Evolutionary conservation across 768 basidiomycete genomes (phyloP).

Genomic region (Russula earlei): DNA sequence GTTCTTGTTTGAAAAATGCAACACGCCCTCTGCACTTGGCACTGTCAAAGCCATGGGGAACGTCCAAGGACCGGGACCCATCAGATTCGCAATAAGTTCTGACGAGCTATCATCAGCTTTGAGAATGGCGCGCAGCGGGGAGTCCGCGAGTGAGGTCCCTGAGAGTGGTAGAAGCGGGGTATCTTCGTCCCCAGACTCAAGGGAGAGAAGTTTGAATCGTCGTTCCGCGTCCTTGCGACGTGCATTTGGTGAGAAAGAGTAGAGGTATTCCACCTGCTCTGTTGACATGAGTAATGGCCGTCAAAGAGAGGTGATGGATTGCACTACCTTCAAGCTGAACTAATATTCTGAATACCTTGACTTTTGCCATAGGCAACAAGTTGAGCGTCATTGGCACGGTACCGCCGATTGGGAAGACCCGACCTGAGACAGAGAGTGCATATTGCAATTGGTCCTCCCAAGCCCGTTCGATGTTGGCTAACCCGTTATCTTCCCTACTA

Average conservation of each 20-base stretch:
- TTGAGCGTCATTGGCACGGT: slow-evolving; percentile 70
- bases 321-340: slow-evolving; percentile 68
- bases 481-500: slow-evolving; percentile 70
- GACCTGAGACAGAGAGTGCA: slow-evolving; percentile 60
- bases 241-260: slow-evolving; percentile 53
- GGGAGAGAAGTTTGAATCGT: neutral
- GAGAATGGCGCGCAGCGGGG: slow-evolving; percentile 70
- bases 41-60: slow-evolving; percentile 61
- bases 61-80: slow-evolving; percentile 42
- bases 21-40: slow-evolving; percentile 44
- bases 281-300: slow-evolving; percentile 2
- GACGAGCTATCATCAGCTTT: slow-evolving; percentile 51
- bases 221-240: slow-evolving; percentile 56
- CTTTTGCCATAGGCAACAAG: slow-evolving; percentile 73
- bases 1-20: slow-evolving; percentile 79
- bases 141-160: slow-evolving; percentile 46
- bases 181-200: slow-evolving; percentile 1
- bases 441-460: slow-evolving; percentile 90
- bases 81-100: neutral
- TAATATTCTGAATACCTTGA: slow-evolving; percentile 67
- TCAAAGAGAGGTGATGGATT: slow-evolving; percentile 20
- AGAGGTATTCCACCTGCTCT: slow-evolving; percentile 89
- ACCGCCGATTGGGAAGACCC: slow-evolving; percentile 80
- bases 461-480: slow-evolving; percentile 73
- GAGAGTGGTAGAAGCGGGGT: slow-evolving; percentile 50